Percentiles rank a stretch among this genome's conserved stretches.
These are phyloP conservation scores for Dioscorea cayenensis DNA, from an alignment of 116 monocot species.

Conservation along the genomic window DNA sequence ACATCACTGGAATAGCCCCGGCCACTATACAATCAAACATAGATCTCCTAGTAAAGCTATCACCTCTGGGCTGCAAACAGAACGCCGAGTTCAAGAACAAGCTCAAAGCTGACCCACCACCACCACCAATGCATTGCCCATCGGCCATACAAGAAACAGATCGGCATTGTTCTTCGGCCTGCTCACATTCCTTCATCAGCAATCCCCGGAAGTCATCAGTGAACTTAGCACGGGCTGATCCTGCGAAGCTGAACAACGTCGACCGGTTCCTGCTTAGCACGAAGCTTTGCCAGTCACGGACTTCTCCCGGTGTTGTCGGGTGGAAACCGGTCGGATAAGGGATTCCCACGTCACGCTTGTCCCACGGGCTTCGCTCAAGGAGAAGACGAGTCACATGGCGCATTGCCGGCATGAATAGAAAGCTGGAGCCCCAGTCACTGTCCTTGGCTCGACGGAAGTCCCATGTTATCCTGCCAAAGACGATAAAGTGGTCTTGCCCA, in stretches of 20 bases:
- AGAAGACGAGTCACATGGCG: conserved; percentile 60
- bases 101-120: conserved; percentile 21
- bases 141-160: conserved; percentile 27
- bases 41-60: conserved; percentile 74
- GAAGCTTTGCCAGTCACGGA: conserved; percentile 33
- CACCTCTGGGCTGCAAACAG: conserved; percentile 90
- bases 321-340: conserved; percentile 68
- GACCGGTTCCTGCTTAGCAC: conserved; percentile 26
- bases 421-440: conserved; percentile 56
- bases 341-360: conserved; percentile 39
- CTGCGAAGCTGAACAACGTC: conserved; percentile 68
- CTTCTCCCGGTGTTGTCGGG: conserved; percentile 27
- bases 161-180: conserved; percentile 24
- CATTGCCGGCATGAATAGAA: conserved; percentile 66
- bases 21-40: conserved; percentile 89
- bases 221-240: conserved; percentile 41
- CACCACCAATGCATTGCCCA: conserved; percentile 25
- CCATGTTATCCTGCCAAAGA: conserved; percentile 81
- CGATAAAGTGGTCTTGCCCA: conserved; percentile 71
- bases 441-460: conserved; percentile 62
- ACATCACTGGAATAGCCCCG: conserved; percentile 81
- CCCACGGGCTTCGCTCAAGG: conserved; percentile 79
- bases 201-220: conserved; percentile 54
- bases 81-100: conserved; percentile 63
- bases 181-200: conserved; percentile 42